Evolutionary conservation across 2,329 filamentous ascomycete genomes (phyloP), one percentile per base, ranked within the genome.

Genomic region (Fusarium verrucosum): DNA sequence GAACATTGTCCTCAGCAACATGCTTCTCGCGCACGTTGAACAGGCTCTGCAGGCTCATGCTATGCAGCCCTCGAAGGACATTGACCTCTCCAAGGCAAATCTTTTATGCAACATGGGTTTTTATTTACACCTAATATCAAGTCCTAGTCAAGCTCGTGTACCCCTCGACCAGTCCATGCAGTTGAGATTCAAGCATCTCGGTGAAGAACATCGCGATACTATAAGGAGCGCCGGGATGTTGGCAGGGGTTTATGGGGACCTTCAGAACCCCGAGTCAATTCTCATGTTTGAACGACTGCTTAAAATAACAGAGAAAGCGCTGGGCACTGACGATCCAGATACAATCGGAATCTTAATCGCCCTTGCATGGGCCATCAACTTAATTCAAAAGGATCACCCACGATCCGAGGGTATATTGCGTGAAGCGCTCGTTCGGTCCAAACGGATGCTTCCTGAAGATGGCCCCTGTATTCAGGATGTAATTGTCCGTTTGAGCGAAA

Each of bases 181-280:
- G 3, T 16, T 33, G 16, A 33, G 14, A 16, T n/a, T 10, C 7
- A 33, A n/a, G 16, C 32, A 33, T 10, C 32, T 33, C 4, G 14
- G 32, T 9, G 16, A 33, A 9, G 32, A 33, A n/a, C 32, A 33
- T 33, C 7, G 6, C 2, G 16, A 33, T 7, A 33, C 32, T 9
- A 8, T n/a, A 2, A 1, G 4, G 9, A 8, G 11, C 16, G 14
- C 13, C 7, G 9, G 7, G n/a, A 8, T 9, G 2, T n/a, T 33
- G n/a, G 32, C 32, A 33, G 4, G 7, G 16, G n/a, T 33, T 8
- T n/a, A 14, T 16, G 16, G 3, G 4, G 5, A 7, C 7, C 14
- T 33, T 33, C 5, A 7, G 16, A 16, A 33, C n/a, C 14, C 32
- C 2, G 16, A 33, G 32, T 33, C 32, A 33, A 33, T 33, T n/a